Evolutionary conservation across 1,284 basidiomycete genomes (phyloP).

Genomic region (Cutaneotrichosporon arboriforme): DNA sequence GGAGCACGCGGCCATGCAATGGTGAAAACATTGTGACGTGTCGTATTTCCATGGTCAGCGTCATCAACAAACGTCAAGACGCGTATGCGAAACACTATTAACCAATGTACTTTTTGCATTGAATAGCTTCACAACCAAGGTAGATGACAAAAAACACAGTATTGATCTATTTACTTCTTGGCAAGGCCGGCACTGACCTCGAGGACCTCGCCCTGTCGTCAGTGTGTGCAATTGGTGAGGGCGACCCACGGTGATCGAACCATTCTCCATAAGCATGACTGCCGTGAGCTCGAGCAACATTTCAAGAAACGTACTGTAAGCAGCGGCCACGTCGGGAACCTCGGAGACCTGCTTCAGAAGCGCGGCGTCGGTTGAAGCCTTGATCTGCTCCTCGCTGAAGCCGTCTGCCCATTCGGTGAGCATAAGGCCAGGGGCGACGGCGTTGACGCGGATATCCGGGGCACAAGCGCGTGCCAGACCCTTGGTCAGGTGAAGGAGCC

Average conservation of each 20-base stretch:
- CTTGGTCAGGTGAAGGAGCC: constrained; percentile 20
- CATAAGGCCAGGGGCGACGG: constrained; percentile 23
- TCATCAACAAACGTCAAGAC: too few species aligned
- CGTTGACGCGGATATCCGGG: constrained; percentile 24
- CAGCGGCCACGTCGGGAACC: constrained; percentile 16
- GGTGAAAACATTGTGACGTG: too few species aligned
- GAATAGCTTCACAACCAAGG: too few species aligned
- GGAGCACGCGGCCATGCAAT: too few species aligned
- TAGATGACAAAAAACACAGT: too few species aligned
- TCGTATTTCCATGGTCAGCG: too few species aligned
- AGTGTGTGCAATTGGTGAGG: background rate
- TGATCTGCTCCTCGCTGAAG: constrained; percentile 17
- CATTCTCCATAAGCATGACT: constrained; percentile 16
- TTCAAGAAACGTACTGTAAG: constrained; percentile 8
- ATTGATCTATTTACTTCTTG: background rate
- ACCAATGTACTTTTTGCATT: too few species aligned
- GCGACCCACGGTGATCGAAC: constrained; percentile 10
- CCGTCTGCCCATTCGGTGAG: constrained; percentile 26
- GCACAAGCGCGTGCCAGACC: constrained; percentile 23
- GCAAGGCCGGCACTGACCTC: constrained; percentile 8
- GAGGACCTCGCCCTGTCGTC: constrained; percentile 14
- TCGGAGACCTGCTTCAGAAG: constrained; percentile 16
- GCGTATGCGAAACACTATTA: too few species aligned
- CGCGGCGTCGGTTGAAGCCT: constrained; percentile 5
- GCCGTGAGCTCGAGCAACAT: constrained; percentile 1